Evolutionary conservation across 2,329 filamentous ascomycete genomes (phyloP), one percentile per base, ranked within the genome.

Genomic region (Aspergillus novofumigatus): DNA sequence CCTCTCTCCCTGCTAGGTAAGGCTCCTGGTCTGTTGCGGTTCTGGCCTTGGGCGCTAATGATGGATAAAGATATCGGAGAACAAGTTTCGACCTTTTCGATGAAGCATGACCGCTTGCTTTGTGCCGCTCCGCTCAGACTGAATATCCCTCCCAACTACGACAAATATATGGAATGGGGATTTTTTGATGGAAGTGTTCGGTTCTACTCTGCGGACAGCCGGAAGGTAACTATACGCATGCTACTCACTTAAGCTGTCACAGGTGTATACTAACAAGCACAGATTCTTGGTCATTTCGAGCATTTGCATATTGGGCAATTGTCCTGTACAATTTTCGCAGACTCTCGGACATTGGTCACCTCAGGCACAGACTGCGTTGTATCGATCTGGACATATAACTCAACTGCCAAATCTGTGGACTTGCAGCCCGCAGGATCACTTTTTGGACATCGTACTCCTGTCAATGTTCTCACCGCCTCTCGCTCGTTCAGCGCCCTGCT

Each of bases 131-230:
- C 92, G 0, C 91, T 96, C 74, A 84, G 91, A 21, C 81, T 97
- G 45, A 94, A 97, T 67, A 86, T 97, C 11, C 89, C 92, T 0
- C 92, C 93, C 0, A 78, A 80, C 51, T 96, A 91, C 69, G 92
- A 97, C 74, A 92, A 92, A 65, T 96, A 91, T 67, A 83, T 97
- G 64, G 92, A 97, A 76, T 97, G 93, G 93, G 93, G 93, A 1
- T 97, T 95, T 66, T 89, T 91, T 0, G 94, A 99, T 72, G 91
- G 90, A 65, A 95, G 91, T 64, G 84, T 99, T 28, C 88, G 94
- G 3, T 97, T 99, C 79, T 96, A 91, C 76, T 85, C 89, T 55
- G 86, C 88, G 50, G 91, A 96, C 63, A 90, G 85, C 57, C 87
- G 90, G 68, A 92, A 91, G 77, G 82, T 85, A 75, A 63, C 62